Evolutionary conservation across 2,329 filamentous ascomycete species (phyloP), one percentile per base, ranked within the genome.

Genomic region (Seiridium unicorne): DNA sequence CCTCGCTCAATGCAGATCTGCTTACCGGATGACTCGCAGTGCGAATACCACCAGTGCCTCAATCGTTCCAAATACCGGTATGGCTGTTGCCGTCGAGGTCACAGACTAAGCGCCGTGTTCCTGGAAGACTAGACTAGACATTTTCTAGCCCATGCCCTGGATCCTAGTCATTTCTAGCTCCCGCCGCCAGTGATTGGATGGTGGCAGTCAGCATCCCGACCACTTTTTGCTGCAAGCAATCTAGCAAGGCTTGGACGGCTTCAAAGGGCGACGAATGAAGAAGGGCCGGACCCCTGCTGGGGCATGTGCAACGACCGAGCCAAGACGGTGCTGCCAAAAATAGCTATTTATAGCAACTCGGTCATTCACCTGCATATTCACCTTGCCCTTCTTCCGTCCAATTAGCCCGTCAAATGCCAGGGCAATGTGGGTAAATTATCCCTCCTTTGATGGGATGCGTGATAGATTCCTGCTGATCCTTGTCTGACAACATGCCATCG

Each of bases 341-440:
- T 71, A 71, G 68, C 66, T 72, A 73, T 71, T 69, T 66, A 67
- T 72, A 73, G 70, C 58, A 64, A 61, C 53, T 38, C 18, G 60
- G 63, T 62, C 59, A 40, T 9, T 18, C 18, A 48, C 44, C 10
- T 47, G 44, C 54, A 57, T 46, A 26, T 46, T 34, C 26, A 44
- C 42, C 54, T 44, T 44, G 36, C 34, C 31, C 53, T 38, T 35
- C 4, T 42, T 44, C 38, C 40, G 53, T 35, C 36, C 53, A 55
- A 55, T 55, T 55, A 55, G 38, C 53, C 53, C 53, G 26, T 10
- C n/a, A n/a, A 31, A 7, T 8, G 53, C 9, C 9, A 32, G 10
- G 38, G 34, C 38, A 55, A 42, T 36, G 53, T 55, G 53, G 53
- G 53, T 38, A 55, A 55, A 55, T 55, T 55, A 34, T 18, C 53